Base-by-base conservation (phyloP, 768 basidiomycete species). In the Kondoa malvinella region DNA sequence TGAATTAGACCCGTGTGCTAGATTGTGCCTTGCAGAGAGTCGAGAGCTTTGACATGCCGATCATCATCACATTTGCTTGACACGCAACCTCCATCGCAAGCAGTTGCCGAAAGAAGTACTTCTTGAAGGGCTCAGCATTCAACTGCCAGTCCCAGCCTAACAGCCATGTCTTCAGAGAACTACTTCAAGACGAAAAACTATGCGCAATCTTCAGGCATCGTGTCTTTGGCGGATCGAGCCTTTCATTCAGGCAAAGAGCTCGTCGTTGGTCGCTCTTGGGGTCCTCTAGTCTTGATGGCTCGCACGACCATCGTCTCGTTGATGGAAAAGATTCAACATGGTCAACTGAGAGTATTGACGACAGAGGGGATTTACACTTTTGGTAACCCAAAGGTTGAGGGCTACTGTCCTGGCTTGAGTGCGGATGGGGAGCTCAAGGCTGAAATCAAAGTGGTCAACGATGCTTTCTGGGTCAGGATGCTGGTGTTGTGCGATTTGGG, bases 401-500 rank as follows among this genome's bases (percentile, higher is more conserved):
- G 33, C 33, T 29, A 33, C 63, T 32, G 33, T 1, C 29, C 27
- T 0, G 34, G 59, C 16, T 2, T 31, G 27, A 25, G 2, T 1
- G 31, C 25, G 12, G 34, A 61, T 25, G 67, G 58, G 15, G 40
- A 64, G 57, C 33, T 68, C 21, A 56, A 59, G 1, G 63, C 63
- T 1, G 81, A 82, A 69, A 74, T 87, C 68, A 81, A 80, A 70
- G 78, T 87, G 67, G 73, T 80, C 17, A 84, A 82, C 74, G 80
- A 82, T 63, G 82, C 83, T 75, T 87, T 87, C 73, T 87, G 85
- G 85, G 77, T 83, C 65, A 83, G 85, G 56, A 80, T 86, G 67
- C 76, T 87, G 68, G 76, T 85, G 4, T 83, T 84, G 80, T 80
- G 83, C 27, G 86, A 87, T 74, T 77, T 88, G 57, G 87, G 86